A percentile compares a stretch with the other conserved stretches of the same genome.
Evolutionary conservation across 2,329 filamentous ascomycete genomes (phyloP).

Genomic region (Fusarium sulawesiense): DNA sequence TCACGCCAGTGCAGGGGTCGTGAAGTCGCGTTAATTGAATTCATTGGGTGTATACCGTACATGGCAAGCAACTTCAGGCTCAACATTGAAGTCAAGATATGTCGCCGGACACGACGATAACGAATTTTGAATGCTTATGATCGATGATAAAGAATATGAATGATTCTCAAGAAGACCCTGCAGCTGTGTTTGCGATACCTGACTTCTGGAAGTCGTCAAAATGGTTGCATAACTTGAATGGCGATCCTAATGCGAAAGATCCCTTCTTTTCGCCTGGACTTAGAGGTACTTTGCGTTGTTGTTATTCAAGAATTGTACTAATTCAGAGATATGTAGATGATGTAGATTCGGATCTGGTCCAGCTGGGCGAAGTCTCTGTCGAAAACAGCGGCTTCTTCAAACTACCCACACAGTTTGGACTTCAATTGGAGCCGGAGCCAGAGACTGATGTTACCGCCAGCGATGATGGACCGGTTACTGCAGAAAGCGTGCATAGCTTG

Average conservation of each 20-base stretch:
- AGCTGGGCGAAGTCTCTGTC: slow-evolving; percentile 35
- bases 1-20: slow-evolving; percentile 26
- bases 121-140: not conserved
- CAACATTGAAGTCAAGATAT: slow-evolving; percentile 5
- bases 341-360: slow-evolving; percentile 27
- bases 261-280: slow-evolving; percentile 60
- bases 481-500: slow-evolving; percentile 12
- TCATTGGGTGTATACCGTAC: not conserved
- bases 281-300: slow-evolving; percentile 42
- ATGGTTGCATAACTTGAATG: slow-evolving; percentile 54
- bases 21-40: slow-evolving; percentile 32
- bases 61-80: slow-evolving; percentile 1
- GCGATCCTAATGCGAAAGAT: slow-evolving; percentile 28
- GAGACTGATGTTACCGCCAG: slow-evolving; percentile 11
- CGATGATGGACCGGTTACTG: slow-evolving; percentile 8
- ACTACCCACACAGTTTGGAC: slow-evolving; percentile 31
- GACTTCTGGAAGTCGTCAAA: slow-evolving; percentile 69
- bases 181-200: slow-evolving; percentile 72
- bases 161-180: slow-evolving; percentile 56
- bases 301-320: not conserved
- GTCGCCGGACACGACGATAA: slow-evolving; percentile 21
- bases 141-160: slow-evolving; percentile 44
- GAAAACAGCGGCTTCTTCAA: slow-evolving; percentile 50
- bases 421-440: slow-evolving; percentile 13
- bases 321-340: slow-evolving; percentile 7